phyloP scores from a whole-genome alignment of 768 basidiomycete genomes.

The Termitomyces sp. region DNA sequence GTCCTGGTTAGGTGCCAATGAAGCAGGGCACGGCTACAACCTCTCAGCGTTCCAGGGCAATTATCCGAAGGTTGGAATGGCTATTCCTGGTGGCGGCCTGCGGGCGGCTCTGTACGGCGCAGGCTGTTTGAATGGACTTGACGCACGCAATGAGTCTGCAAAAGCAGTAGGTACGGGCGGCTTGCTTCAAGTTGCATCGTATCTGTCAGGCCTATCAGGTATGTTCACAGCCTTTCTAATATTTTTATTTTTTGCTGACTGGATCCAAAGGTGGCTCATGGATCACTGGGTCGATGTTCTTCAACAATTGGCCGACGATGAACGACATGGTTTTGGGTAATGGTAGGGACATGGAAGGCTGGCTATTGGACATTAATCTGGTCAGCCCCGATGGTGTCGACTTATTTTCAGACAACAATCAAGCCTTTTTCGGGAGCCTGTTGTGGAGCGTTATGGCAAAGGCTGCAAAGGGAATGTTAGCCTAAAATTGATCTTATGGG shows the following conservation, averaged over 20 bases:
- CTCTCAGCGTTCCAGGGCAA: constrained; percentile 37
- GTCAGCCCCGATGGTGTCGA: constrained; percentile 51
- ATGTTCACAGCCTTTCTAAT: constrained; percentile 12
- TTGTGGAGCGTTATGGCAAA: constrained; percentile 57
- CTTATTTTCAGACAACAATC: constrained; percentile 44
- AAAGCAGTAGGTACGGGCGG: constrained; percentile 63
- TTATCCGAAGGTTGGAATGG: constrained; percentile 58
- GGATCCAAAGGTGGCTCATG: constrained; percentile 57
- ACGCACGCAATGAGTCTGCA: constrained; percentile 59
- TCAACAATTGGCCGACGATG: constrained; percentile 63
- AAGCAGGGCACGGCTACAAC: constrained; percentile 51
- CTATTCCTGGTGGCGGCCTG: constrained; percentile 70
- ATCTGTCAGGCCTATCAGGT: constrained; percentile 69
- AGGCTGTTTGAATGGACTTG: constrained; percentile 54
- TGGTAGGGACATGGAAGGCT: constrained; percentile 43
- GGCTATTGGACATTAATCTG: constrained; percentile 58
- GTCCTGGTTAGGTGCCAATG: constrained; percentile 58
- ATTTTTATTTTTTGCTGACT: neutral
- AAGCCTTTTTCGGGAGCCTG: constrained; percentile 52
- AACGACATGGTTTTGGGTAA: constrained; percentile 62
- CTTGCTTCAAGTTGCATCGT: constrained; percentile 67
- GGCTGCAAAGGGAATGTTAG: constrained; percentile 53
- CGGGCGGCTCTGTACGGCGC: constrained; percentile 69
- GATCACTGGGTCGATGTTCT: constrained; percentile 59
- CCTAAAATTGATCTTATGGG: constrained; percentile 8